These are phyloP conservation scores for Neurospora sp. DNA, from an alignment of 2,329 filamentous ascomycete genomes.

Conservation along the genomic window DNA sequence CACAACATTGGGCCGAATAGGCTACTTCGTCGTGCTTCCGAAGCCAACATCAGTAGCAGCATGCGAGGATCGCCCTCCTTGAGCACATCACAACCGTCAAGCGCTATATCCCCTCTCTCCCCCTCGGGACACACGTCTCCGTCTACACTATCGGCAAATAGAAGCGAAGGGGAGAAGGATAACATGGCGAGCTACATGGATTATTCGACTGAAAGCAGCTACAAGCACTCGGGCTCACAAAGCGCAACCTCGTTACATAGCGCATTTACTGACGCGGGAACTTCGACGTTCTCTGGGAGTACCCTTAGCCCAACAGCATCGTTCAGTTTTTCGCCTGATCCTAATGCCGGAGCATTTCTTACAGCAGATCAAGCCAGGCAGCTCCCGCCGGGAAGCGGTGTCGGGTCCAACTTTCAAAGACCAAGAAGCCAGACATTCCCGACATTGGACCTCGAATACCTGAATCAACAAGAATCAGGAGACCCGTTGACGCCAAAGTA, in stretches of 20 bases:
- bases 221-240: constrained; percentile 56
- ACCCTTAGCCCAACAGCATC: constrained; percentile 66
- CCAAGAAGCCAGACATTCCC: constrained; percentile 86
- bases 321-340: constrained; percentile 67
- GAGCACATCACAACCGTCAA: constrained; percentile 52
- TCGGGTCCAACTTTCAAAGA: constrained; percentile 50
- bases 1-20: constrained; percentile 47
- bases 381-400: constrained; percentile 23
- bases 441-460: constrained; percentile 52
- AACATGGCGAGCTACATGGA: constrained; percentile 43
- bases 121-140: constrained; percentile 55
- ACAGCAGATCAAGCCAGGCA: constrained; percentile 28
- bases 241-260: constrained; percentile 58
- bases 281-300: constrained; percentile 59
- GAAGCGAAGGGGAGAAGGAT: constrained; percentile 60
- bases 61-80: constrained; percentile 43
- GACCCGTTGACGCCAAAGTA: constrained; percentile 43
- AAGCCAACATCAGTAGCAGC: constrained; percentile 62
- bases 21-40: constrained; percentile 47
- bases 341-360: constrained; percentile 55
- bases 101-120: constrained; percentile 62
- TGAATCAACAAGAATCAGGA: constrained; percentile 31
- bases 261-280: constrained; percentile 52
- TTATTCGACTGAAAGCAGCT: constrained; percentile 41
- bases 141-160: constrained; percentile 61